A percentile compares a stretch with the other conserved stretches of the same genome.
phyloP scores from a whole-genome alignment of 495 filamentous ascomycete species.

The Chaetomium fimeti region DNA sequence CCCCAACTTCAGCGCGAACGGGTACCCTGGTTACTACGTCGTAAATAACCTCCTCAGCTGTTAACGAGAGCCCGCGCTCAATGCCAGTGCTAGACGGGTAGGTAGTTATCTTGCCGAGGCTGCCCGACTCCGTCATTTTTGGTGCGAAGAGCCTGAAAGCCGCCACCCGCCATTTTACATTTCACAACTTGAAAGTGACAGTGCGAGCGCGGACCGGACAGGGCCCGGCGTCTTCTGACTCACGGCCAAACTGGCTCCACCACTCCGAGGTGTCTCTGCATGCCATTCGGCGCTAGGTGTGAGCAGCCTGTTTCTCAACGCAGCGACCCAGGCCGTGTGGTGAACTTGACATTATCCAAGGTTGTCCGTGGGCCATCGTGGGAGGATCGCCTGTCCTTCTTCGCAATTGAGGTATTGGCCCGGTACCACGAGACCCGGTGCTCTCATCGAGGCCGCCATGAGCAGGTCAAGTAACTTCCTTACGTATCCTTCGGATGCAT shows the following conservation, averaged over 20 bases:
- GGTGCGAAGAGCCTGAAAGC: not conserved
- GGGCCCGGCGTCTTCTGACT: constrained; percentile 19
- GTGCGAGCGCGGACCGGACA: too few species aligned
- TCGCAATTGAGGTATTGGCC: constrained; percentile 31
- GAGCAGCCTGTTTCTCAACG: not conserved
- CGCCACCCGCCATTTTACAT: not conserved
- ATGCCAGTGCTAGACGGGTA: not conserved
- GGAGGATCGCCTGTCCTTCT: constrained; percentile 26
- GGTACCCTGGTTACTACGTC: too few species aligned
- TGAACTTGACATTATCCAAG: constrained; percentile 23
- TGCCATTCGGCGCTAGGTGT: not conserved
- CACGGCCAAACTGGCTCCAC: constrained; percentile 25
- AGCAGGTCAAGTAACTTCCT: not conserved
- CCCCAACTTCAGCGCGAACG: too few species aligned
- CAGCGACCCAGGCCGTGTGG: not conserved
- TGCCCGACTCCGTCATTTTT: too few species aligned
- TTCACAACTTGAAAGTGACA: not conserved
- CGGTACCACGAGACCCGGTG: constrained; percentile 28
- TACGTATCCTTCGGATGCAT: not conserved
- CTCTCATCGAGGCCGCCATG: constrained; percentile 25
- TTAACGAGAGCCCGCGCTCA: not conserved
- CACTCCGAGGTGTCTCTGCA: constrained; percentile 2
- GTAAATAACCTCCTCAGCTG: too few species aligned
- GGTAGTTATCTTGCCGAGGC: not conserved
- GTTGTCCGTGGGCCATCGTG: constrained; percentile 7